These are phyloP conservation scores for Balakata baccata DNA, from an alignment of 345 rosid species.

Conservation along the genomic window DNA sequence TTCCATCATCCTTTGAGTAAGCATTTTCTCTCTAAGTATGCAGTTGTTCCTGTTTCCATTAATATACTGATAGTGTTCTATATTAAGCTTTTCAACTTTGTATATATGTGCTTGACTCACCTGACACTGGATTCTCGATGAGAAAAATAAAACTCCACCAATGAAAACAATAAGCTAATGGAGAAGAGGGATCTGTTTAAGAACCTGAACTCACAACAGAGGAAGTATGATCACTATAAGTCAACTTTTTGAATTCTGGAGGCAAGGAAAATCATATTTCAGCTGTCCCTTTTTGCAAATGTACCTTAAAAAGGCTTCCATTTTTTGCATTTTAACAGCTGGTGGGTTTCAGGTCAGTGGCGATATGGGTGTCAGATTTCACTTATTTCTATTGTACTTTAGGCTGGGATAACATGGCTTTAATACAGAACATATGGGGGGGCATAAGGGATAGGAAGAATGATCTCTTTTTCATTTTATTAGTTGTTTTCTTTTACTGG, in stretches of 20 bases:
- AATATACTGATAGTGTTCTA: slow-evolving; percentile 4
- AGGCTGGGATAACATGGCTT: neutral
- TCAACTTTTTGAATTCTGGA: neutral
- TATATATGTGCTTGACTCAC: neutral
- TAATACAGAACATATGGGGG: too few species aligned
- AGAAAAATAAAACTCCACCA: neutral
- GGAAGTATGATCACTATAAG: neutral
- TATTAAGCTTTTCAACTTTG: neutral
- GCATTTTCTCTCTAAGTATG: slow-evolving; percentile 24
- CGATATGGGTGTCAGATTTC: neutral
- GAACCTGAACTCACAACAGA: neutral
- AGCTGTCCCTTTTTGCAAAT: slow-evolving; percentile 5
- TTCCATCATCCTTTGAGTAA: slow-evolving; percentile 65
- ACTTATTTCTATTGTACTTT: neutral
- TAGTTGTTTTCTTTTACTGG: neutral
- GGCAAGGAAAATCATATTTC: neutral
- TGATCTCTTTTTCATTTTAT: neutral
- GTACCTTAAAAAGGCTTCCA: neutral
- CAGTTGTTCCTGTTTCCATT: slow-evolving; percentile 12
- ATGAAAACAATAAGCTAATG: neutral
- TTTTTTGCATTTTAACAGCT: slow-evolving; percentile 3
- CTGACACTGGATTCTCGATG: neutral
- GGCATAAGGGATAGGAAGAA: neutral
- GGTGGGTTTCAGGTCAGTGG: neutral
- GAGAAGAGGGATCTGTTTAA: neutral